Base-by-base conservation (phyloP, 345 rosid genomes). In the Citrus maxima region DNA sequence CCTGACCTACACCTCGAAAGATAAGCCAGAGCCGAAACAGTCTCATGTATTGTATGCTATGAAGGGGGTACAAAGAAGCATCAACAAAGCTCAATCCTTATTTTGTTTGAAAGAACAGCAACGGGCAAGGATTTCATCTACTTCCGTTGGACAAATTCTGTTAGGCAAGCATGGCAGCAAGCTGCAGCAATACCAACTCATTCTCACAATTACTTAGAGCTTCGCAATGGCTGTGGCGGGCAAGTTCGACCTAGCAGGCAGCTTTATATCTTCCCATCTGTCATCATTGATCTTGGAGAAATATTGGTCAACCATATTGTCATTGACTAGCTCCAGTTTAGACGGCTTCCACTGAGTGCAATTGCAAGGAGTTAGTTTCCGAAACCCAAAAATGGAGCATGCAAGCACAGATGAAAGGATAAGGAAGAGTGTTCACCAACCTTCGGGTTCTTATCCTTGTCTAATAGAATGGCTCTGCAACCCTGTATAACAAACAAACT, bases 361-460 rank as follows among this genome's bases (percentile, higher is more conserved):
- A 77, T 38, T 21, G 56, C 21, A 78, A 34, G 6, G 54, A 27
- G 58, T 42, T 22, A 28, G 51, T 46, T 46, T 18, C 38, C 38
- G 1, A 73, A 64, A 12, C 34, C 55, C 64, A 38, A 69, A 69
- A 56, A 54, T 51, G 79, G 35, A 62, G 25, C 63, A 25, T 75
- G 70, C 7, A 25, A 60, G 3, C 54, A 14, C 65, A 32, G 18
- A 22, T 7, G 7, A 14, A 30, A 18, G 32, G 59, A 60, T 51
- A n/a, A 10, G 77, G 74, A 72, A 74, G 54, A 9, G 82, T 54
- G 46, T 14, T 54, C 49, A 70, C 54, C 32, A 65, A 93, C 98
- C 97, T 91, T 91, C 19, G 95, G 97, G 78, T 89, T 95, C 85
- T 76, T 91, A 84, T 90, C 98, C 84, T 95, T 95, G 59, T 93